Conservation (phyloP, 2,329 filamentous ascomycete genomes). For the Scorias spongiosa region DNA sequence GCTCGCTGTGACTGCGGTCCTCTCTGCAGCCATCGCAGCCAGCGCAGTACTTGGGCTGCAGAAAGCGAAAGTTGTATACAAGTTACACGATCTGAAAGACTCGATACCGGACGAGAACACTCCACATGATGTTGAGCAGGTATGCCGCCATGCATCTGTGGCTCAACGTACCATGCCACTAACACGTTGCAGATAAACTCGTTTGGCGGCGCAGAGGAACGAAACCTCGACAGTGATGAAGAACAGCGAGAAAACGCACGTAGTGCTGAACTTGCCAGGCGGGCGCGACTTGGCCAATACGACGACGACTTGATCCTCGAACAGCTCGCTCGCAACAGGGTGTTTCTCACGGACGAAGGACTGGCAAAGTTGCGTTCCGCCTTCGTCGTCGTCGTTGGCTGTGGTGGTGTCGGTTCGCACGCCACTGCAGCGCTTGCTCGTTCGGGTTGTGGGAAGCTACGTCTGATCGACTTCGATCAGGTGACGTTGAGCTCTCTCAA, state of each 20-base stretch:
- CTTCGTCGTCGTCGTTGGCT: conserved; percentile 81
- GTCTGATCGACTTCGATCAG: conserved; percentile 93
- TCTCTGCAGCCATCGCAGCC: conserved; percentile 33
- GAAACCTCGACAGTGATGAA: conserved; percentile 6
- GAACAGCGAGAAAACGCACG: conserved; percentile 40
- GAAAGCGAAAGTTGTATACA: conserved; percentile 38
- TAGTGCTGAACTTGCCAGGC: conserved; percentile 41
- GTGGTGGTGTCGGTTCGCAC: conserved; percentile 90
- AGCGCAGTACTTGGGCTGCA: conserved; percentile 43
- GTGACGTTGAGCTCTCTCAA: conserved; percentile 90
- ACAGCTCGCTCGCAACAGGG: conserved; percentile 81
- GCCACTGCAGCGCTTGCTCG: conserved; percentile 72
- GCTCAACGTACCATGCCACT: not conserved
- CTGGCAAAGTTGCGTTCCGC: conserved; percentile 63
- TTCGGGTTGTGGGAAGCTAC: conserved; percentile 74
- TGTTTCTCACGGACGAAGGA: conserved; percentile 74
- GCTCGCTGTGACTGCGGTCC: conserved; percentile 54
- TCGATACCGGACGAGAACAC: conserved; percentile 43
- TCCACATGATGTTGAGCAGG: conserved; percentile 35
- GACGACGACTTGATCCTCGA: conserved; percentile 77
- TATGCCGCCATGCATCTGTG: conserved; percentile 15
- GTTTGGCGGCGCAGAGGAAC: conserved; percentile 37
- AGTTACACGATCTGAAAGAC: conserved; percentile 42
- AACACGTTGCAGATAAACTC: conserved; percentile 39
- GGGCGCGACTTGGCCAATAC: conserved; percentile 48